These are phyloP conservation scores for Euphorbia lathyris DNA, from an alignment of 345 rosid species.

Conservation along the genomic window DNA sequence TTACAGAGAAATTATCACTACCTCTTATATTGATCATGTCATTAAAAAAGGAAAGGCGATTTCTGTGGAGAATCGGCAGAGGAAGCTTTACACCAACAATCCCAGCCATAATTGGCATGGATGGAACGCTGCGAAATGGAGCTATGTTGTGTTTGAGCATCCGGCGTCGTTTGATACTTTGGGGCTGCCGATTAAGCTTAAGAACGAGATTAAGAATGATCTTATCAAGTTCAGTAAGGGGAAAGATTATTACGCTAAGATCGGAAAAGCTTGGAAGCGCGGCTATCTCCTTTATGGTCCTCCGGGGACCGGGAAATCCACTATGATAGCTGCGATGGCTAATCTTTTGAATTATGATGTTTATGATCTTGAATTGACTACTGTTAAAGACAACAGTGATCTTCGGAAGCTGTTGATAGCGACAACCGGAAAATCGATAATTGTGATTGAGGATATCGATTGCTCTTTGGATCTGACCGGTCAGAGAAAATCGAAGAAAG, in stretches of 20 bases:
- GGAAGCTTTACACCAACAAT: conserved; percentile 4
- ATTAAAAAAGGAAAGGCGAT: background rate
- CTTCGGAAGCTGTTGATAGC: conserved; percentile 13
- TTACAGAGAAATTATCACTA: background rate
- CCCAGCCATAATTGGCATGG: background rate
- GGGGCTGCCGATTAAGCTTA: background rate
- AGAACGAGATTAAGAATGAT: background rate
- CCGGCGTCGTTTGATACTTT: conserved; percentile 9
- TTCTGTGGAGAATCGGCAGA: background rate
- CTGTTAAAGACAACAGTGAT: conserved; percentile 15
- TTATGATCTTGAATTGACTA: conserved; percentile 20
- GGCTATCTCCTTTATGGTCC: conserved; percentile 28
- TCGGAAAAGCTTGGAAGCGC: conserved; percentile 15
- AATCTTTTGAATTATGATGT: conserved; percentile 29
- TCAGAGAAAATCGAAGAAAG: conserved; percentile 9
- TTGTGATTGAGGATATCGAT: conserved; percentile 20
- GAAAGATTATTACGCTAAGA: background rate
- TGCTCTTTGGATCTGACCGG: conserved; percentile 21
- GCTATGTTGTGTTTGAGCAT: conserved; percentile 8
- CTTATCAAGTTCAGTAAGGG: conserved; percentile 1
- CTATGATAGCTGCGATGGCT: conserved; percentile 34
- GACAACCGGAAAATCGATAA: conserved; percentile 1
- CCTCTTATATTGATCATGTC: conserved; percentile 6
- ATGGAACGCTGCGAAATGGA: background rate
- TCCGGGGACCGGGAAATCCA: conserved; percentile 29